phyloP scores from a whole-genome alignment of 768 basidiomycete species.

The Glaciozyma antarctica region DNA sequence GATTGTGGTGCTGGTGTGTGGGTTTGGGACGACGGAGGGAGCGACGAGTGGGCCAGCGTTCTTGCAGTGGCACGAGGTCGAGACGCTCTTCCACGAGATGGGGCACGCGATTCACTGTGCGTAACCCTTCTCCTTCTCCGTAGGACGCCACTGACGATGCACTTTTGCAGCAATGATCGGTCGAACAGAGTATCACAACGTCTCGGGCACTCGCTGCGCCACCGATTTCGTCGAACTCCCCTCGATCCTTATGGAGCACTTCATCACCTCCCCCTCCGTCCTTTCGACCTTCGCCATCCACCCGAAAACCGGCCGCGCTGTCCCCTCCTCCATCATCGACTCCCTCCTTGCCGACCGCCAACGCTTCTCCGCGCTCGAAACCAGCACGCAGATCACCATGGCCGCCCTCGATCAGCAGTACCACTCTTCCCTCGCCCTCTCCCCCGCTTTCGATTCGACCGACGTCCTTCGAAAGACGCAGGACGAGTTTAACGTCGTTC shows the following conservation, averaged over 20 bases:
- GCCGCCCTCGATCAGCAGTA: slow-evolving; percentile 81
- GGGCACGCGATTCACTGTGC: slow-evolving; percentile 99
- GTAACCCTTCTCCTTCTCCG: slow-evolving; percentile 38
- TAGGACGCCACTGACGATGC: not conserved
- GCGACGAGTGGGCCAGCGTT: slow-evolving; percentile 51
- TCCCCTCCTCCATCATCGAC: slow-evolving; percentile 38
- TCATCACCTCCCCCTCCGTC: slow-evolving; percentile 73
- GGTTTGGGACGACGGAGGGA: slow-evolving; percentile 56
- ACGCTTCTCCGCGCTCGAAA: slow-evolving; percentile 57
- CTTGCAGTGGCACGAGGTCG: slow-evolving; percentile 84
- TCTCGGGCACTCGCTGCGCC: slow-evolving; percentile 91
- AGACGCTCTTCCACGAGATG: slow-evolving; percentile 97
- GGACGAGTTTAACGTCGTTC: slow-evolving; percentile 58
- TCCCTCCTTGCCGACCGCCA: slow-evolving; percentile 36
- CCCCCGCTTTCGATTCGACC: slow-evolving; percentile 63
- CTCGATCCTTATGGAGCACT: slow-evolving; percentile 97
- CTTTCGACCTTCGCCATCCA: slow-evolving; percentile 55
- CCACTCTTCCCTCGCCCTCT: slow-evolving; percentile 58
- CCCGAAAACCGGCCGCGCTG: slow-evolving; percentile 38
- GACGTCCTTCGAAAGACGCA: slow-evolving; percentile 53
- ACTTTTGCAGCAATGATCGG: slow-evolving; percentile 79
- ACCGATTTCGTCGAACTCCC: slow-evolving; percentile 98
- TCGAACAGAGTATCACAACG: slow-evolving; percentile 92
- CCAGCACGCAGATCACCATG: slow-evolving; percentile 79
- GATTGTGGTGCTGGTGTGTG: slow-evolving; percentile 80